Percentiles rank a stretch among this genome's conserved stretches.
phyloP scores from a whole-genome alignment of 352 stramenopile genomes.

The Plasmopara halstedii region DNA sequence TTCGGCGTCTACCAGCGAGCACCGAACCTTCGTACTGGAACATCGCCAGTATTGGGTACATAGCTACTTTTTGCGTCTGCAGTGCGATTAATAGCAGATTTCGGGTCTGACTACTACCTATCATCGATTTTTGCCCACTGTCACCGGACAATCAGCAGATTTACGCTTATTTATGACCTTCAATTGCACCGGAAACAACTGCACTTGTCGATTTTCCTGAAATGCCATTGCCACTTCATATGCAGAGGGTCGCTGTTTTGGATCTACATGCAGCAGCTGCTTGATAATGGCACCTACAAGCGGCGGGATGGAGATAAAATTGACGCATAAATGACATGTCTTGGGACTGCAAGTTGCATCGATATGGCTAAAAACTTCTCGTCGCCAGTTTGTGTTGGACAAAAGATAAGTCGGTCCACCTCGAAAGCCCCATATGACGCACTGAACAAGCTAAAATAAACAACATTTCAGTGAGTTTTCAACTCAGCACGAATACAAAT shows the following conservation, averaged over 20 bases:
- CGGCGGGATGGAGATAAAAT: constrained; percentile 75
- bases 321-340: constrained; percentile 60
- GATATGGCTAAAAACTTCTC: constrained; percentile 71
- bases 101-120: too few species aligned
- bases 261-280: constrained; percentile 65
- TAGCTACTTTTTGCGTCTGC: too few species aligned
- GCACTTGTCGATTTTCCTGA: constrained; percentile 50
- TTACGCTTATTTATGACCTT: not conserved
- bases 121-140: too few species aligned
- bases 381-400: constrained; percentile 53
- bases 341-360: constrained; percentile 48
- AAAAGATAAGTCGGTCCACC: constrained; percentile 57
- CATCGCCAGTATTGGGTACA: too few species aligned
- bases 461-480: not conserved
- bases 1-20: too few species aligned
- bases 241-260: constrained; percentile 50
- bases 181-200: constrained; percentile 37
- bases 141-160: too few species aligned
- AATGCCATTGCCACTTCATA: constrained; percentile 68
- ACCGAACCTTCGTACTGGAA: too few species aligned
- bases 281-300: constrained; percentile 73
- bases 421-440: constrained; percentile 71
- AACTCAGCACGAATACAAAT: not conserved
- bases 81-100: too few species aligned
- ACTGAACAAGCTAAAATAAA: constrained; percentile 57